phyloP scores from a whole-genome alignment of 192 early-diverging fungal species.

The Umbelopsis sp. region DNA sequence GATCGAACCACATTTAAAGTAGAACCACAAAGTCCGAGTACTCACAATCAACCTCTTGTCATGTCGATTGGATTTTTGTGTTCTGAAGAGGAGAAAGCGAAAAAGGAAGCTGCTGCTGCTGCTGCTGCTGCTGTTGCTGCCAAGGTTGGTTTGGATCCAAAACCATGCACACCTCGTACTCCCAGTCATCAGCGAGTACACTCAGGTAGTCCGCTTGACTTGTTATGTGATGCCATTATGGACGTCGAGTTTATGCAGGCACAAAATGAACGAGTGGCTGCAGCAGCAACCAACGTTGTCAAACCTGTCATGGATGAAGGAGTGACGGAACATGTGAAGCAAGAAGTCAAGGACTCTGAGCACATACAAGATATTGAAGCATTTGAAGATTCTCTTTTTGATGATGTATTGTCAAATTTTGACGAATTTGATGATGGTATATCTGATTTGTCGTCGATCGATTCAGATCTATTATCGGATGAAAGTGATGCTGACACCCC shows the following conservation, averaged over 20 bases:
- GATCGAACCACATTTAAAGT: neutral
- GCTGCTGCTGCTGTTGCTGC: neutral
- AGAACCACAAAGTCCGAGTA: neutral
- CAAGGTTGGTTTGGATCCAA: neutral
- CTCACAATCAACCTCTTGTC: neutral
- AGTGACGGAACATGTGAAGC: neutral
- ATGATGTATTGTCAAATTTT: constrained; percentile 13
- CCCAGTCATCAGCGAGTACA: neutral
- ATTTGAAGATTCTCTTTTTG: constrained; percentile 4
- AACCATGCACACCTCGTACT: neutral
- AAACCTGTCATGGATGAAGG: neutral
- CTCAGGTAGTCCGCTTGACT: constrained; percentile 7
- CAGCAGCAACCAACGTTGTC: neutral
- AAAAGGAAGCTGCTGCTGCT: neutral
- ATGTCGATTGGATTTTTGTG: constrained; percentile 15
- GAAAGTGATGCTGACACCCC: constrained; percentile 13
- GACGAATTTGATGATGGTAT: constrained; percentile 29
- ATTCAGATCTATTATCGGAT: constrained; percentile 21
- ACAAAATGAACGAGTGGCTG: neutral
- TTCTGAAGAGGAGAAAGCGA: neutral
- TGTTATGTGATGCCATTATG: constrained; percentile 28
- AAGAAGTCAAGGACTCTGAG: constrained; percentile 4
- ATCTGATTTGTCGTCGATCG: constrained; percentile 28
- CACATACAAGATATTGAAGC: constrained; percentile 7
- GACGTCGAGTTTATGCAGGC: constrained; percentile 24